Base-by-base conservation (phyloP, 768 basidiomycete genomes). In the Tubosaeta sp. region DNA sequence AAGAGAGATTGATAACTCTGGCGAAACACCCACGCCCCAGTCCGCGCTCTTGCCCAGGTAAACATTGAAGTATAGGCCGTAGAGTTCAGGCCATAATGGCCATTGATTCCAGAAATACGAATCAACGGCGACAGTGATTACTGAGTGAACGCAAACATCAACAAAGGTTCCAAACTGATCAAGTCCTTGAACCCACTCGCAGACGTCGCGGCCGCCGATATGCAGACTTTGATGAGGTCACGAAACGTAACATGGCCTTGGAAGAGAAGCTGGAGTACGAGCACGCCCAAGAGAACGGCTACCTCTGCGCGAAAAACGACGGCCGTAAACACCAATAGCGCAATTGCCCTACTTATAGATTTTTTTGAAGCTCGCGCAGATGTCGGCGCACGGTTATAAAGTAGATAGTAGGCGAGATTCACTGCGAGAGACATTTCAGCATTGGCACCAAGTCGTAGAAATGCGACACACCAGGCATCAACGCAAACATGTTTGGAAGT, bases 401-500 rank as follows among this genome's bases (percentile, higher is more conserved):
- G 61, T 4, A 87, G 54, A 25, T 80, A 66, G 49, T 71, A 78
- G 11, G 84, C 75, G 18, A 84, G 16, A 51, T 84, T 90, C 24
- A 87, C 88, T 44, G 18, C 29, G 18, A 30, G 32, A 41, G 12
- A 46, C 39, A 11, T 42, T 34, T 48, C 13, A 48, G 46, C 35
- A 24, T 31, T 38, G 10, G 9, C n/a, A 31, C 31, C 42, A 32
- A 31, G 12, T n/a, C 6, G 24, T 40, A 1, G n/a, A 18, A 31
- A 16, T 13, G 41, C n/a, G 56, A 70, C 21, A 13, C 55, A 94
- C 93, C 89, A 40, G 85, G 81, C 2, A 87, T 72, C 16, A 94
- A 70, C 4, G 93, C 93, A 54, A 94, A 84, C 84, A 93, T 95
- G 66, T 98, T 99, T 1, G 96, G 95, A 7, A 98, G 69, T 0